A percentile compares a stretch with the other conserved stretches of the same genome.
These are phyloP conservation scores for Nidularia pulvinata DNA, from an alignment of 768 basidiomycete species.

Conservation along the genomic window DNA sequence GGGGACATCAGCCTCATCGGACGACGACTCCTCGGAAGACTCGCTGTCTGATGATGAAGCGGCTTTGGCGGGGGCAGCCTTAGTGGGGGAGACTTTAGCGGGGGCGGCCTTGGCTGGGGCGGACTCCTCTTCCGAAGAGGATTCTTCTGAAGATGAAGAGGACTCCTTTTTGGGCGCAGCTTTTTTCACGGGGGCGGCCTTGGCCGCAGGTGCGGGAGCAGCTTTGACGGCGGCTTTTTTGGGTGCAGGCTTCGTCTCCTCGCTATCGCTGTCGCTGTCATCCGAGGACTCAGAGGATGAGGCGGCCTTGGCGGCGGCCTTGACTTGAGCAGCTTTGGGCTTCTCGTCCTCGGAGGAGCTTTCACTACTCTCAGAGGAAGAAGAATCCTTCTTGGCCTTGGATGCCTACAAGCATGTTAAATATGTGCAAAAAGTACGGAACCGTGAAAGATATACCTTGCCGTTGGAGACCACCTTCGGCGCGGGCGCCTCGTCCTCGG, in stretches of 20 bases:
- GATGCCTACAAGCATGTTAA: conserved; percentile 12
- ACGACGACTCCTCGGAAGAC: conserved; percentile 16
- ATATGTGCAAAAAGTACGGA: not conserved
- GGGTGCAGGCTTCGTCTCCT: conserved; percentile 24
- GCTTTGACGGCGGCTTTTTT: conserved; percentile 13
- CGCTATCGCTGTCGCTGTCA: conserved; percentile 27
- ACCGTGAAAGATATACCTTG: conserved; percentile 21
- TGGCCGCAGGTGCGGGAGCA: not conserved
- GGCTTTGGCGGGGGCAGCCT: conserved; percentile 9
- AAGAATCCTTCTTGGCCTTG: conserved; percentile 30
- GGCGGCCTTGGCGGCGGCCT: conserved; percentile 33
- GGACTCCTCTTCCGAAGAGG: conserved; percentile 6
- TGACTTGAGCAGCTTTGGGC: conserved; percentile 53
- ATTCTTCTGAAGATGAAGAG: conserved; percentile 14
- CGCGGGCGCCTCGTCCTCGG: conserved; percentile 28
- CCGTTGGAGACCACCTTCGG: conserved; percentile 21
- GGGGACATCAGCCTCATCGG: conserved; percentile 6
- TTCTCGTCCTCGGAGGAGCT: conserved; percentile 52
- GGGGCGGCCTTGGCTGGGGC: conserved; percentile 15
- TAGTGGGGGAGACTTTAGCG: conserved; percentile 10
- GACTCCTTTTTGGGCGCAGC: conserved; percentile 12
- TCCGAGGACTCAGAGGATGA: conserved; percentile 27
- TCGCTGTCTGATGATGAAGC: conserved; percentile 12
- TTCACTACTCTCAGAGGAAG: conserved; percentile 42
- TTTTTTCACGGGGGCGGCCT: not conserved